Percentiles rank a stretch among this genome's conserved stretches.
Conservation (phyloP, 768 basidiomycete species). For the Paxillus rubicundulus region DNA sequence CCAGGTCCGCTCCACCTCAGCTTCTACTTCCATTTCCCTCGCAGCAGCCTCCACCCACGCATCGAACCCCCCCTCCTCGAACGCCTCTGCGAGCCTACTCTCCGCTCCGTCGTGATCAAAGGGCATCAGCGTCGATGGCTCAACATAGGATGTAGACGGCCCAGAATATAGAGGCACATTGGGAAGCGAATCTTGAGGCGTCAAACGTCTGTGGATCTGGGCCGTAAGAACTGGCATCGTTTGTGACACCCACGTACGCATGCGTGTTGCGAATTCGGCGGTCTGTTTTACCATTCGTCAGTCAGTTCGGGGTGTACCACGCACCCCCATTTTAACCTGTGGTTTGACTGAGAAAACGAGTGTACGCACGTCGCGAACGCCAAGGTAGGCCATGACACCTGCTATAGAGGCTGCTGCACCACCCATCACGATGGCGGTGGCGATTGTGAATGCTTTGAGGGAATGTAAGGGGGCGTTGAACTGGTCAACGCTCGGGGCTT, state of each 20-base stretch:
- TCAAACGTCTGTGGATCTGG: conserved; percentile 49
- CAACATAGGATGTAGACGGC: neutral
- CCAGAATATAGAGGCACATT: conserved; percentile 1
- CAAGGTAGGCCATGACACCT: conserved; percentile 51
- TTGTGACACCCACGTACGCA: conserved; percentile 48
- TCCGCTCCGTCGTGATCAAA: conserved; percentile 43
- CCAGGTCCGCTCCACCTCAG: conserved; percentile 43
- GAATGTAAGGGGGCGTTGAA: conserved; percentile 54
- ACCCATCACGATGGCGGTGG: conserved; percentile 55
- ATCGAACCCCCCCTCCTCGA: conserved; percentile 54
- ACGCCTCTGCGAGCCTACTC: conserved; percentile 52
- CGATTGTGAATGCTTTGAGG: conserved; percentile 62
- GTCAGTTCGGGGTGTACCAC: neutral
- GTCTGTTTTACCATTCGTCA: conserved; percentile 37
- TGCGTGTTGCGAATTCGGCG: conserved; percentile 55
- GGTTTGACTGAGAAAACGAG: neutral
- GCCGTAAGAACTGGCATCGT: conserved; percentile 49
- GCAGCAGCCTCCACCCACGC: conserved; percentile 54
- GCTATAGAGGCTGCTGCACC: conserved; percentile 45
- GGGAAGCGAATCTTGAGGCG: conserved; percentile 18
- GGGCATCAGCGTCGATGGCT: neutral
- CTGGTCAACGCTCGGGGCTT: conserved; percentile 20
- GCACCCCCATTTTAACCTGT: neutral
- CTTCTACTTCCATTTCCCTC: conserved; percentile 59
- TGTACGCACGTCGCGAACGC: conserved; percentile 48